Conservation (phyloP, 176 grass and related monocot genomes). For the Lolium multiflorum region DNA sequence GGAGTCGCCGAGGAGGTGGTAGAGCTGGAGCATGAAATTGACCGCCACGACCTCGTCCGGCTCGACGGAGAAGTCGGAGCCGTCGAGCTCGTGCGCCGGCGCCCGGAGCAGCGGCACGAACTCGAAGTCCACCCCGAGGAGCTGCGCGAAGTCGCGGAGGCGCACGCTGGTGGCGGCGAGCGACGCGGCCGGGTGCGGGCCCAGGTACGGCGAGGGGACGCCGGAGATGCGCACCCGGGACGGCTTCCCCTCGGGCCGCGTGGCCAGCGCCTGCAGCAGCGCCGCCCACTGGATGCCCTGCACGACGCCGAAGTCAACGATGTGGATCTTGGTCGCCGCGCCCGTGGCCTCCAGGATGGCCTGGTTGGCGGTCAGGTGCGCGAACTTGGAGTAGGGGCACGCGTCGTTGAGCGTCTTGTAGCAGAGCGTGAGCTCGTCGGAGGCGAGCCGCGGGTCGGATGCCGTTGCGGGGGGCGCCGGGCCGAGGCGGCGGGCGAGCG, state of each 20-base stretch:
- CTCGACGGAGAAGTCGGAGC: constrained; percentile 74
- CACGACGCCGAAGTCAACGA: constrained; percentile 91
- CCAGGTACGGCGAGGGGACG: constrained; percentile 75
- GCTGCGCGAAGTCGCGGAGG: constrained; percentile 78
- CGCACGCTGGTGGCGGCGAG: constrained; percentile 80
- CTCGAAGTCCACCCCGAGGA: constrained; percentile 91
- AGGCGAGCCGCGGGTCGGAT: constrained; percentile 35
- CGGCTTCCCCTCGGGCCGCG: constrained; percentile 81
- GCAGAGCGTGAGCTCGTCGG: constrained; percentile 89
- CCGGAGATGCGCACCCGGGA: constrained; percentile 83
- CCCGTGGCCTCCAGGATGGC: constrained; percentile 92
- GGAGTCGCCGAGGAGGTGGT: constrained; percentile 79
- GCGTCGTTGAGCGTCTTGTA: constrained; percentile 96
- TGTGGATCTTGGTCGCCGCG: constrained; percentile 80
- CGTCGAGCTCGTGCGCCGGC: constrained; percentile 66
- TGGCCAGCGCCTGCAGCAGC: constrained; percentile 95
- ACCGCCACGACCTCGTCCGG: constrained; percentile 71
- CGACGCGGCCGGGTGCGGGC: constrained; percentile 63
- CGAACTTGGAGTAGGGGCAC: constrained; percentile 97
- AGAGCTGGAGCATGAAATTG: constrained; percentile 97
- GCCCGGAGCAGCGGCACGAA: constrained; percentile 74
- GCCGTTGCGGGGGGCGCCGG: neutral
- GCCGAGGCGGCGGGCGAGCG: constrained; percentile 63
- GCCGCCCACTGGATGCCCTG: constrained; percentile 98
- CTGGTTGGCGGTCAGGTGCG: constrained; percentile 97